A percentile compares a stretch with the other conserved stretches of the same genome.
phyloP scores from a whole-genome alignment of 2,329 filamentous ascomycete species.

The Fusarium nelsonii region DNA sequence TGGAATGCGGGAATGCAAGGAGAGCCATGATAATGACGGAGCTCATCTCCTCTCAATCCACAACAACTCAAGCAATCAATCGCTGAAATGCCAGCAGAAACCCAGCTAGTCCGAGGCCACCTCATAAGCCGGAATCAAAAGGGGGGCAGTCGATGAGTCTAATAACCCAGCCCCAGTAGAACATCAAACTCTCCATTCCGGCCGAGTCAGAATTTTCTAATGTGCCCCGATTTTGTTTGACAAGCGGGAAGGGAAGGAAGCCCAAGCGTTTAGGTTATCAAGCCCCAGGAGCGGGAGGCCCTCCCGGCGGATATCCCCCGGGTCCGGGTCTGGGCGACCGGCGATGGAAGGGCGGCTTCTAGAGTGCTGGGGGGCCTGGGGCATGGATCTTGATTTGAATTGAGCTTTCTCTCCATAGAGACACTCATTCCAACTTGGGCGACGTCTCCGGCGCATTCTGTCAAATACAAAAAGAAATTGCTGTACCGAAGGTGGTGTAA shows the following conservation, averaged over 20 bases:
- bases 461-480: constrained; percentile 14
- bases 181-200: constrained; percentile 37
- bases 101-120: constrained; percentile 35
- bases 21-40: constrained; percentile 38
- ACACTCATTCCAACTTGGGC: constrained; percentile 19
- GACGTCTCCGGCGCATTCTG: constrained; percentile 14
- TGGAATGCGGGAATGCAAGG: constrained; percentile 44
- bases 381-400: constrained; percentile 33
- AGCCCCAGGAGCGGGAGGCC: constrained; percentile 40
- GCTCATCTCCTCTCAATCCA: constrained; percentile 37
- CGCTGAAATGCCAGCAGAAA: constrained; percentile 26
- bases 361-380: constrained; percentile 19
- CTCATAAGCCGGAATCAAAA: constrained; percentile 27
- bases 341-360: constrained; percentile 31
- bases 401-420: constrained; percentile 33
- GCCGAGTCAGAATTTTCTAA: constrained; percentile 39
- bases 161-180: constrained; percentile 23
- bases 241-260: constrained; percentile 36
- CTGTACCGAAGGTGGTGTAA: constrained; percentile 6
- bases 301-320: constrained; percentile 40
- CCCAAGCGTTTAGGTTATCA: constrained; percentile 40
- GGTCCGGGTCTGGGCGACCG: constrained; percentile 36
- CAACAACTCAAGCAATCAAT: constrained; percentile 28
- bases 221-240: constrained; percentile 40
- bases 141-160: constrained; percentile 24